Evolutionary conservation across 2,329 filamentous ascomycete genomes (phyloP), one percentile per base, ranked within the genome.

Genomic region (Diaporthe vaccinii): DNA sequence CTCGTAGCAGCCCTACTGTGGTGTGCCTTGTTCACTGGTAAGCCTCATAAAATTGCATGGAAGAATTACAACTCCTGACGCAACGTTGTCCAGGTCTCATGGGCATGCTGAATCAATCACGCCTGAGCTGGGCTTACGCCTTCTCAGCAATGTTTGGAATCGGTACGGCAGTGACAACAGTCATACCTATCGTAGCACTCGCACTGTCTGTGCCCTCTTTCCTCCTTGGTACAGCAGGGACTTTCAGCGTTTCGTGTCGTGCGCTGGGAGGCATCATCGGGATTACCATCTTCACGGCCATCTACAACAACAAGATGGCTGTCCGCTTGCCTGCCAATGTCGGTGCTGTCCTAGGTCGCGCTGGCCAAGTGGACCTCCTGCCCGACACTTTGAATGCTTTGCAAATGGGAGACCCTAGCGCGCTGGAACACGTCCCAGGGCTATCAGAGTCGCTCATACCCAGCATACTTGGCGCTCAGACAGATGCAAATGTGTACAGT

Each of bases 281-380:
- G n/a, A 75, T 75, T n/a, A 75, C 69, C 5, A 75, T 75, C 20
- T 75, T 75, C 59, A 75, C 74, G 7, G 69, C 69, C 0, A 75
- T 75, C 28, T 75, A 75, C n/a, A 46, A 73, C 39, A 75, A 75
- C 69, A 75, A 73, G 34, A 58, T 75, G 69, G 31, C 31, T 39
- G 58, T 31, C 14, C 51, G 22, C 9, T 36, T 75, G 15, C 69
- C 69, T 8, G 46, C 31, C 2, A 41, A 75, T 14, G 74, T 68
- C 9, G 68, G 51, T 1, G 39, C 49, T 4, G 59, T 69, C 4
- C 34, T 75, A 51, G 69, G 51, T 1, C 59, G 25, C 4, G 58
- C 69, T 22, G 67, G 44, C 1, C n/a, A 59, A 14, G 9, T 39
- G 7, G 25, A 51, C 2, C n/a, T 75, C 7, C 25, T 75, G 12